Evolutionary conservation across 116 monocot species (phyloP).

Genomic region (Posidonia oceanica): DNA sequence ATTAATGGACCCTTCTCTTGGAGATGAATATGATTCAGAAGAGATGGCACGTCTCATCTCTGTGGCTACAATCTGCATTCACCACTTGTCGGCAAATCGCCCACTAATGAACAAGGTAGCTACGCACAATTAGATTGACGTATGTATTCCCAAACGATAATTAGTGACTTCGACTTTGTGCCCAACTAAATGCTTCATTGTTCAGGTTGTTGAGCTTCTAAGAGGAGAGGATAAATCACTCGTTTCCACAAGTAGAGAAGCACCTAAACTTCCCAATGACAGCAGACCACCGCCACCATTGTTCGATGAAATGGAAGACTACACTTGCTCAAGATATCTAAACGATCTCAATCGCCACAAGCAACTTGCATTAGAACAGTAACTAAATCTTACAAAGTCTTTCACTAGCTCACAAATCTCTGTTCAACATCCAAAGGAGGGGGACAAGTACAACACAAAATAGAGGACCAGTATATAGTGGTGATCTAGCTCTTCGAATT

Average conservation of each 20-base stretch:
- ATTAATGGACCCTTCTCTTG: conserved; percentile 20
- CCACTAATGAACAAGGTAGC: conserved; percentile 24
- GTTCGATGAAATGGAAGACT: conserved; percentile 29
- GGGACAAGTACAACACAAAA: too few relatives aligned
- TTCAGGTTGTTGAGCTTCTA: conserved; percentile 13
- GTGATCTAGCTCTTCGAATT: too few relatives aligned
- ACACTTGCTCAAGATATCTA: conserved; percentile 71
- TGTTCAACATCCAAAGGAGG: too few relatives aligned
- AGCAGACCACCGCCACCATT: conserved; percentile 15
- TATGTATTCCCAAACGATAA: not conserved
- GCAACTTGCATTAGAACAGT: conserved; percentile 37
- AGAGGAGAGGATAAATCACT: conserved; percentile 9
- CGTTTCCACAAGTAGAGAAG: not conserved
- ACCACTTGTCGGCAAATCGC: conserved; percentile 10
- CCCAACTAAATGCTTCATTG: not conserved
- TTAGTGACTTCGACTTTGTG: not conserved
- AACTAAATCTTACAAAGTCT: not conserved
- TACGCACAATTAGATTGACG: not conserved
- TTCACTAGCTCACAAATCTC: too few relatives aligned
- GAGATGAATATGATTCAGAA: conserved; percentile 14
- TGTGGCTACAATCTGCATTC: conserved; percentile 21
- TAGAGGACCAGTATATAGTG: too few relatives aligned
- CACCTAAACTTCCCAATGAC: conserved; percentile 10
- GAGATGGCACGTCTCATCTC: conserved; percentile 13
- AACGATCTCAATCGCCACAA: conserved; percentile 81